Percentiles rank a stretch among this genome's conserved stretches.
These are phyloP conservation scores for Heracleum sosnowskyi DNA, from an alignment of 129 eudicot species.

Conservation along the genomic window DNA sequence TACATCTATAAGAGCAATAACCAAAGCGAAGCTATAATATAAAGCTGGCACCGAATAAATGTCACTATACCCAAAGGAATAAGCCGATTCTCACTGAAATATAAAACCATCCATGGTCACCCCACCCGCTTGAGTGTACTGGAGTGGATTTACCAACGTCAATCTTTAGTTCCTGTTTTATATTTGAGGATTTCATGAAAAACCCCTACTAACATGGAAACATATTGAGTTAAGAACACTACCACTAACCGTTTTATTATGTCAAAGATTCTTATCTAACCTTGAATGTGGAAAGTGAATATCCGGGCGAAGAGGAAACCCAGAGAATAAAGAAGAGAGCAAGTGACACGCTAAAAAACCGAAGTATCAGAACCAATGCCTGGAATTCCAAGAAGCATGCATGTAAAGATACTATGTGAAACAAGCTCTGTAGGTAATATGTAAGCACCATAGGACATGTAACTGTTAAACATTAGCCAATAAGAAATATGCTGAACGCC, in stretches of 20 bases:
- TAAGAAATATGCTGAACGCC: neutral
- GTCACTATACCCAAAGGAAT: slow-evolving; percentile 72
- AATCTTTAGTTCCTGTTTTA: slow-evolving; percentile 49
- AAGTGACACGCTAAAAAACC: slow-evolving; percentile 77
- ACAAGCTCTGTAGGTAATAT: neutral
- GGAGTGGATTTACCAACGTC: slow-evolving; percentile 34
- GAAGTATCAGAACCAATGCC: slow-evolving; percentile 83
- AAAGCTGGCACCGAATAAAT: slow-evolving; percentile 3
- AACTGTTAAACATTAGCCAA: neutral
- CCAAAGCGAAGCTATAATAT: slow-evolving; percentile 4
- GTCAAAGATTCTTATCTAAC: slow-evolving; percentile 25
- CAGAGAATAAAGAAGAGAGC: slow-evolving; percentile 66
- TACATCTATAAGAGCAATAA: neutral
- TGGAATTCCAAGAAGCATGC: slow-evolving; percentile 33
- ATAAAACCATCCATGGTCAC: slow-evolving; percentile 66
- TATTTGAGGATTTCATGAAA: slow-evolving; percentile 27
- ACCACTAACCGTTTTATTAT: slow-evolving; percentile 11
- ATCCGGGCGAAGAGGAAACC: slow-evolving; percentile 60
- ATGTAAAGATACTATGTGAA: slow-evolving; percentile 7
- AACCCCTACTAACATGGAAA: slow-evolving; percentile 31
- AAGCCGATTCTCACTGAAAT: slow-evolving; percentile 69
- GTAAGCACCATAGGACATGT: neutral
- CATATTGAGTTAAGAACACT: slow-evolving; percentile 8
- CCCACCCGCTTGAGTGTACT: slow-evolving; percentile 39
- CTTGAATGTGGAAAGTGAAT: slow-evolving; percentile 41